Conservation (phyloP, 2,329 filamentous ascomycete species). For the Hymenoscyphus fraxineus region DNA sequence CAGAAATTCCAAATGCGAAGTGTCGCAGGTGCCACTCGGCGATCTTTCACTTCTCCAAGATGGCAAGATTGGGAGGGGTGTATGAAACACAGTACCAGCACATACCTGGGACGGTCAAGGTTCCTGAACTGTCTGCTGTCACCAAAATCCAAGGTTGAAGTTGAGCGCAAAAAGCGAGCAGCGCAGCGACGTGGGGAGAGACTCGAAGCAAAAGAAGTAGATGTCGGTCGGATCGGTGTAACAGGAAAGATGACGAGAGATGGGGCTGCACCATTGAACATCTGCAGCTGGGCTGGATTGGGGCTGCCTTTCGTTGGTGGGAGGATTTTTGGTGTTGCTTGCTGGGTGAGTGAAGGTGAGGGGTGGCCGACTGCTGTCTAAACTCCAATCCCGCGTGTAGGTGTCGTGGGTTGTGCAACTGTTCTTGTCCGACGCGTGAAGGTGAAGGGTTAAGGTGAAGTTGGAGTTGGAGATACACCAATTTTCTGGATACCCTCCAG, state of each 20-base stretch:
- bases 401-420: not conserved
- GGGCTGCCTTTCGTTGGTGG: not conserved
- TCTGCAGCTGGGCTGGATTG: not conserved
- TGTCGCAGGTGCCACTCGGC: not conserved
- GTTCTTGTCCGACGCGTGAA: not conserved
- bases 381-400: not conserved
- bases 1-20: not conserved
- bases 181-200: not conserved
- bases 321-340: not conserved
- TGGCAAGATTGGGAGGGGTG: not conserved
- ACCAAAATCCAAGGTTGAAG: not conserved
- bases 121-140: not conserved
- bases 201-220: not conserved
- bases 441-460: not conserved
- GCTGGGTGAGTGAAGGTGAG: not conserved
- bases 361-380: not conserved
- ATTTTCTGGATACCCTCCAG: no score
- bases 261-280: not conserved
- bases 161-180: not conserved
- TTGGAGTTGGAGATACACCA: no score
- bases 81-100: not conserved
- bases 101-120: not conserved
- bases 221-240: not conserved
- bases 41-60: not conserved
- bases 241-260: slow-evolving; percentile 1